These are phyloP conservation scores for Hygrophila difformis DNA, from an alignment of 257 asterid species.

Conservation along the genomic window DNA sequence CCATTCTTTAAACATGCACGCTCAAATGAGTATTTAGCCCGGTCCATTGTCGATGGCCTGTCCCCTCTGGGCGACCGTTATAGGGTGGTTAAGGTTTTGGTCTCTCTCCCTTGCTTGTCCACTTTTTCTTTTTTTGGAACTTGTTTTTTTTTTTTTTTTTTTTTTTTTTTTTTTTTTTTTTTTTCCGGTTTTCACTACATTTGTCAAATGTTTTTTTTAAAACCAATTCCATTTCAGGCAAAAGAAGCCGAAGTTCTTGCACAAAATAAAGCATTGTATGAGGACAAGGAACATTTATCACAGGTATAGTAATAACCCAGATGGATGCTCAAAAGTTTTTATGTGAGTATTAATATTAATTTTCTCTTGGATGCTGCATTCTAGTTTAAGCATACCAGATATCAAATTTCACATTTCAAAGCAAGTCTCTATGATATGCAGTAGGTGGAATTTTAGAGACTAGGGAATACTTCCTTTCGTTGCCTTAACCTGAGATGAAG, in stretches of 20 bases:
- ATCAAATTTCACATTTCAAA: too few relatives aligned
- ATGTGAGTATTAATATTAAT: too few relatives aligned
- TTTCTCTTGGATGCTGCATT: too few relatives aligned
- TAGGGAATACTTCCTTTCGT: too few relatives aligned
- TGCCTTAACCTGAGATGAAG: too few relatives aligned
- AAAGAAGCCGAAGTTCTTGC: conserved; percentile 87
- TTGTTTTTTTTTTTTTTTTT: conserved; percentile 12
- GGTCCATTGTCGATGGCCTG: conserved; percentile 62
- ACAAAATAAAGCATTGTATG: conserved; percentile 67
- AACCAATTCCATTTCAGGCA: conserved; percentile 43
- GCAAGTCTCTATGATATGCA: too few relatives aligned
- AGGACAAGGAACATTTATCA: conserved; percentile 89
- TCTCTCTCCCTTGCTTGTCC: conserved; percentile 31
- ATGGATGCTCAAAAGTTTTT: not conserved
- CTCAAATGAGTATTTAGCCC: conserved; percentile 59
- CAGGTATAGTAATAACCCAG: conserved; percentile 42
- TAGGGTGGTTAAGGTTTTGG: conserved; percentile 89
- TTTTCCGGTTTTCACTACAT: too few relatives aligned
- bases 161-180: conserved; percentile 15
- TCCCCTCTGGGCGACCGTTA: conserved; percentile 93
- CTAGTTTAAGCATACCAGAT: too few relatives aligned
- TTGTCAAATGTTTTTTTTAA: conserved; percentile 21
- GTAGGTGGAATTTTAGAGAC: too few relatives aligned
- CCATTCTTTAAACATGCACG: conserved; percentile 80
- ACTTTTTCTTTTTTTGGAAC: conserved; percentile 9